Evolutionary conservation across 192 early-diverging fungal genomes (phyloP), one percentile per base, ranked within the genome.

Genomic region (Entomortierella chlamydospora): DNA sequence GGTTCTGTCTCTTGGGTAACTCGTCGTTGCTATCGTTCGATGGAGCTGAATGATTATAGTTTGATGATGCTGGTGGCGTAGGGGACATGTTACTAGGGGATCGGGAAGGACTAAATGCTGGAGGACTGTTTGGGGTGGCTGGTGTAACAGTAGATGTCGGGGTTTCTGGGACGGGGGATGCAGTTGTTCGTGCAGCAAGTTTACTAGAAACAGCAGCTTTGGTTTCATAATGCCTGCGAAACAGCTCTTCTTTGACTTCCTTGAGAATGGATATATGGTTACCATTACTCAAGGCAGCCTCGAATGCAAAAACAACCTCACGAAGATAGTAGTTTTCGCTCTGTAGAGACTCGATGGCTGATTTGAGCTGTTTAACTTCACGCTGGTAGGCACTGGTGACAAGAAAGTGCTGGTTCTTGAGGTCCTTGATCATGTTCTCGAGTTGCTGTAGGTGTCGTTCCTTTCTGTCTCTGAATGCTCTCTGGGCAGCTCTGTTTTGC

Each of bases 391-490:
- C 41, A 15, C 72, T 58, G 15, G 42, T 25, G 37, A 85, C 81
- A 42, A 83, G 82, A 54, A 88, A 83, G 47, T 85, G 83, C 53
- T 84, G 87, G 51, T 89, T 87, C 29, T 90, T 85, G 59, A 95
- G 83, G 33, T 86, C 86, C 68, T 88, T 83, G 55, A 95, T 92
- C 45, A 89, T 87, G 53, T 84, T 88, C 83, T 96, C 95, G 4
- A 96, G 84, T 17, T 91, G 84, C 49, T 89, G 77, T 42, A 95
- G 70, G 70, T 96, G 92, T 45, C 86, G 84, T 70, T 95, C 90
- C 63, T 93, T 94, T 56, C 95, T 88, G 81, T 96, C 94, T 53
- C 95, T 89, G 73, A 96, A 96, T 0, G 94, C 95, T 15, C 94
- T 85, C 71, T 96, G 95, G 0, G 95, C 95, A 3, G 93, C 93